These are phyloP conservation scores for Aspergillus hiratsukae DNA, from an alignment of 2,329 filamentous ascomycete genomes.

Conservation along the genomic window DNA sequence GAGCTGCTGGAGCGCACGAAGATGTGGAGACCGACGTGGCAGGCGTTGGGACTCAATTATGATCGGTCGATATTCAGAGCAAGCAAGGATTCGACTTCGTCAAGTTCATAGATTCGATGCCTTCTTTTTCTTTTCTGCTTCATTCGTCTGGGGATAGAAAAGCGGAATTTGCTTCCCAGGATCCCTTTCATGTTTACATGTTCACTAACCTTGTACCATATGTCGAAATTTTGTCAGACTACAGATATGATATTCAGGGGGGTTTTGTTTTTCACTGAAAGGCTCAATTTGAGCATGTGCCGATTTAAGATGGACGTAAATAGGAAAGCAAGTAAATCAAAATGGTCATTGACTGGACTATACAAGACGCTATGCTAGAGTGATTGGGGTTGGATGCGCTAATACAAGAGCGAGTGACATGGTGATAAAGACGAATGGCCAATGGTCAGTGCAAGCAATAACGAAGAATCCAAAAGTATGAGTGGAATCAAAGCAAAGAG, in stretches of 20 bases:
- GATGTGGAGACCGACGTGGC: constrained; percentile 55
- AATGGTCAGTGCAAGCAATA: background rate
- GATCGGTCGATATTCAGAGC: constrained; percentile 23
- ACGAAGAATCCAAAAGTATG: constrained; percentile 14
- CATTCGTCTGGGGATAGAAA: constrained; percentile 2
- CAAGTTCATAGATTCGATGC: constrained; percentile 8
- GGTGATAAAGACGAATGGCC: background rate
- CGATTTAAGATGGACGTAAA: background rate
- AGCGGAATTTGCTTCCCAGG: constrained; percentile 2
- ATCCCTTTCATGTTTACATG: background rate
- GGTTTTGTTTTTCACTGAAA: background rate
- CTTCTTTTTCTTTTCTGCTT: constrained; percentile 1
- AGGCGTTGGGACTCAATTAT: constrained; percentile 38
- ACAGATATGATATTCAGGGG: background rate
- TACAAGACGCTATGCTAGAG: constrained; percentile 7
- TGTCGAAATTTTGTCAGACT: background rate
- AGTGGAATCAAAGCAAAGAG: background rate
- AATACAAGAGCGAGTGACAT: background rate
- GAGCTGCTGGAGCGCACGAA: constrained; percentile 57
- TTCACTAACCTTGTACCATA: background rate
- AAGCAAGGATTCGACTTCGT: constrained; percentile 10
- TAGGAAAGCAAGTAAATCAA: background rate
- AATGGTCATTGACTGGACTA: background rate
- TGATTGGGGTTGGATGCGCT: background rate
- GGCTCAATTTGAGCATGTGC: background rate